Conservation (phyloP, 768 basidiomycete species). For the Asterophora parasitica region DNA sequence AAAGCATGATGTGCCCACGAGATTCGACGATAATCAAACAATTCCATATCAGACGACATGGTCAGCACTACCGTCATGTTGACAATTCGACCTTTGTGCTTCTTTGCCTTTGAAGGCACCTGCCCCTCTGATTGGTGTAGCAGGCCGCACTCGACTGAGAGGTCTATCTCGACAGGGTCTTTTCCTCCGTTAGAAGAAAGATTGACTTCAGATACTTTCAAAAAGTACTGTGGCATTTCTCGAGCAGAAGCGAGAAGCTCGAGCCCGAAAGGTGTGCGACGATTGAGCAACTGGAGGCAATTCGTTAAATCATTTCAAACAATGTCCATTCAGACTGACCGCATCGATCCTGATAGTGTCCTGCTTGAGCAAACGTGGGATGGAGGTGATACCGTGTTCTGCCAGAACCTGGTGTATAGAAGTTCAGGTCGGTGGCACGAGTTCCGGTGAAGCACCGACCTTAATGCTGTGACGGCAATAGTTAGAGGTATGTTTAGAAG, state of each 20-base stretch:
- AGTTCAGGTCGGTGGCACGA: neutral
- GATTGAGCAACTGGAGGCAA: constrained; percentile 58
- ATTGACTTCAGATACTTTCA: constrained; percentile 46
- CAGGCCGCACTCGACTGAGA: constrained; percentile 56
- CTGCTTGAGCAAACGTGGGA: constrained; percentile 51
- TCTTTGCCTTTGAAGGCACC: constrained; percentile 34
- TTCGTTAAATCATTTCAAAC: neutral
- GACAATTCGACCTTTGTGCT: constrained; percentile 35
- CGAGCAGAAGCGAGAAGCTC: constrained; percentile 57
- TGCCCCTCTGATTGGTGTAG: constrained; percentile 20
- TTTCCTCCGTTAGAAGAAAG: constrained; percentile 41
- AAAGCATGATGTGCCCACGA: constrained; percentile 39
- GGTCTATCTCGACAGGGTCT: constrained; percentile 50
- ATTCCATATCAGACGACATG: constrained; percentile 67
- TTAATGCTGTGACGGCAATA: constrained; percentile 7
- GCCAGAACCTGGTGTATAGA: constrained; percentile 57
- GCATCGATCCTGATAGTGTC: constrained; percentile 60
- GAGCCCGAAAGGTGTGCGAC: constrained; percentile 68
- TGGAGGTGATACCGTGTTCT: constrained; percentile 62
- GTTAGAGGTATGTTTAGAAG: constrained; percentile 29
- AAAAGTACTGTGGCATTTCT: constrained; percentile 61
- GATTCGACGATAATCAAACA: constrained; percentile 78
- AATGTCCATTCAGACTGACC: constrained; percentile 29
- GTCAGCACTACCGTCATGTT: constrained; percentile 73
- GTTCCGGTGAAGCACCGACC: constrained; percentile 2